Base-by-base conservation (phyloP, 495 filamentous ascomycete species). In the Xylaria bambusicola region DNA sequence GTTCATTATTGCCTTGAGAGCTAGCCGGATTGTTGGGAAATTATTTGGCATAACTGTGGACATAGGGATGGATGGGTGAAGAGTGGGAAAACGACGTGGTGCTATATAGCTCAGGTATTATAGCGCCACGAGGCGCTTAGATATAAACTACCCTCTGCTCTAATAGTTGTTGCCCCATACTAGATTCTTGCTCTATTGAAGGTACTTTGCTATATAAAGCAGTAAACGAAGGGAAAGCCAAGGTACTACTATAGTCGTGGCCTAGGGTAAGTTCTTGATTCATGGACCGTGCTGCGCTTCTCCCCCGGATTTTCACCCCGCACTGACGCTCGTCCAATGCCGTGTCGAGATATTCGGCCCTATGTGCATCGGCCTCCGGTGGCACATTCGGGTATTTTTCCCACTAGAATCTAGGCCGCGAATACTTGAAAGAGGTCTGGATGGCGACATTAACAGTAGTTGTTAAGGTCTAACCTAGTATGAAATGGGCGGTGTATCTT, bases 91-190 rank as follows among this genome's bases (percentile, higher is more conserved):
- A 51, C 24, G 18, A 18, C 33, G 40, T 51, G 26, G 18, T 33
- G 52, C 38, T 54, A 38, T 54, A 54, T 54, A 54, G 41, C 21
- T 42, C 26, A 51, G 36, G 36, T 58, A 51, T 35, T 15, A 58
- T 20, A 51, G 35, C 38, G 15, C 35, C 27, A 15, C 42, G 18
- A 51, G 38, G 46, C 29, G 36, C 36, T 21, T 38, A 3, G 13
- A 56, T 27, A 58, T 33, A 42, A 42, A 35, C 26, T 17, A 41
- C 21, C 3, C 56, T 33, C 46, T 51, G 20, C 56, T 51, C 56
- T 51, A 24, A 18, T 46, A 42, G 46, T 31, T 24, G n/a, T 9
- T 31, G 44, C 33, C 13, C 17, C 24, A 24, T 35, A n/a, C 41
- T n/a, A 26, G 5, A 8, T 6, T n/a, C 42, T 47, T 33, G 31